These are phyloP conservation scores for Scleroderma bovista DNA, from an alignment of 768 basidiomycete species.

Conservation along the genomic window DNA sequence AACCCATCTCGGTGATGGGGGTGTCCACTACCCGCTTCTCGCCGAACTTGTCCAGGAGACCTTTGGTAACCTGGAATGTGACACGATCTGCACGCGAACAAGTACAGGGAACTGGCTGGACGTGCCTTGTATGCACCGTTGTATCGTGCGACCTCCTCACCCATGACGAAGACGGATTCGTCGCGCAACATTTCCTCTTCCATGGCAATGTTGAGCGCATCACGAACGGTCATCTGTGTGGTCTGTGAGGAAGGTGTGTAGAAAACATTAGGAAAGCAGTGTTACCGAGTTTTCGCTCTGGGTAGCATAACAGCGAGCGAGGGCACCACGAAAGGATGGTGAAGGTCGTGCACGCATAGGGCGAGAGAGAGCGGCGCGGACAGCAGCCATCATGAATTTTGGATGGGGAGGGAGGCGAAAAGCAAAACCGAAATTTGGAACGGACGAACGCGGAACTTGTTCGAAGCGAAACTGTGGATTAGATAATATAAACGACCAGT, in stretches of 20 bases:
- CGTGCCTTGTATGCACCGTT: slow-evolving; percentile 93
- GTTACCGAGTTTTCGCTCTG: slow-evolving; percentile 46
- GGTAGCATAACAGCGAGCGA: slow-evolving; percentile 61
- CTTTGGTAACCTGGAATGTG: slow-evolving; percentile 81
- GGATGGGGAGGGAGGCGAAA: slow-evolving; percentile 21
- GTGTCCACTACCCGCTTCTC: slow-evolving; percentile 98
- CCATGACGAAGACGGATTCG: slow-evolving; percentile 89
- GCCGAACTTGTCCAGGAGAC: slow-evolving; percentile 97
- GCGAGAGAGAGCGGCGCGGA: slow-evolving; percentile 61
- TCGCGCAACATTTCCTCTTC: slow-evolving; percentile 99
- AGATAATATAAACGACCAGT: background rate
- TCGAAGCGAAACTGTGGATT: background rate
- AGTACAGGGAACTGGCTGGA: background rate
- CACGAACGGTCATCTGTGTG: slow-evolving; percentile 91
- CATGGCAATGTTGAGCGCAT: slow-evolving; percentile 96
- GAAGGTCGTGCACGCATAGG: slow-evolving; percentile 41
- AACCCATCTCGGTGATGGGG: slow-evolving; percentile 97
- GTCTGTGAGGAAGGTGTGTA: slow-evolving; percentile 14
- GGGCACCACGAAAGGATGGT: slow-evolving; percentile 36
- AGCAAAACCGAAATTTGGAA: slow-evolving; percentile 14
- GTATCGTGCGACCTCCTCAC: slow-evolving; percentile 98
- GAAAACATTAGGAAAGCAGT: slow-evolving; percentile 31
- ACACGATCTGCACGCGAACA: slow-evolving; percentile 8
- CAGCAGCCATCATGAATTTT: slow-evolving; percentile 44
- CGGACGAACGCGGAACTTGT: slow-evolving; percentile 22